Conservation (phyloP, 2,329 filamentous ascomycete genomes). For the Colletotrichum camelliae region DNA sequence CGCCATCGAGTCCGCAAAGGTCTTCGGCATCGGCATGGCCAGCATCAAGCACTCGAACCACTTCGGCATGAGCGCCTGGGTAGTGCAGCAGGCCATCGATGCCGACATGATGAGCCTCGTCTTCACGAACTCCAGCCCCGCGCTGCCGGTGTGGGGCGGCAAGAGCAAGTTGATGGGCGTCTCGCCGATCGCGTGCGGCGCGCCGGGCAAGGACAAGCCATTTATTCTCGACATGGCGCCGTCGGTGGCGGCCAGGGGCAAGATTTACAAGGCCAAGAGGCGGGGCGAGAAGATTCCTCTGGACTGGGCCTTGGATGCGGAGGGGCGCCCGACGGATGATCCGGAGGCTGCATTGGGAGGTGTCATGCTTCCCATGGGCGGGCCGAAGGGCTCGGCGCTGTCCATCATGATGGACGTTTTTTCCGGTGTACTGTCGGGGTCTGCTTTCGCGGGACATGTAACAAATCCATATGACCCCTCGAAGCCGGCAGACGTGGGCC, state of each 20-base stretch:
- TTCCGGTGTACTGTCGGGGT: slow-evolving; percentile 78
- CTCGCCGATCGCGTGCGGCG: slow-evolving; percentile 77
- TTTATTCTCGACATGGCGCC: slow-evolving; percentile 83
- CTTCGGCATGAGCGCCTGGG: slow-evolving; percentile 83
- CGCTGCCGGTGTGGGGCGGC: slow-evolving; percentile 74
- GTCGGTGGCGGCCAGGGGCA: slow-evolving; percentile 71
- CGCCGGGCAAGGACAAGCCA: slow-evolving; percentile 64
- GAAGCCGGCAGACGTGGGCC: slow-evolving; percentile 72
- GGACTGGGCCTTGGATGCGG: slow-evolving; percentile 77
- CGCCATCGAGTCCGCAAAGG: slow-evolving; percentile 69
- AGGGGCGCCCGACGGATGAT: slow-evolving; percentile 74
- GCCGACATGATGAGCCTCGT: slow-evolving; percentile 73
- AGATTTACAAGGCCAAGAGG: slow-evolving; percentile 73
- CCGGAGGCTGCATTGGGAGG: slow-evolving; percentile 73
- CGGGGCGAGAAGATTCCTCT: slow-evolving; percentile 72
- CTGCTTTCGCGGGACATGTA: slow-evolving; percentile 79
- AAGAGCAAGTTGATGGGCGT: slow-evolving; percentile 74
- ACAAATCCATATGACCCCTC: slow-evolving; percentile 78
- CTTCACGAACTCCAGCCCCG: slow-evolving; percentile 76
- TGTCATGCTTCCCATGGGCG: slow-evolving; percentile 87
- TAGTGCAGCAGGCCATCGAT: slow-evolving; percentile 79
- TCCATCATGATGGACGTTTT: slow-evolving; percentile 91
- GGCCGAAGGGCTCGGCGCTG: slow-evolving; percentile 79
- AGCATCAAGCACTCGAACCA: slow-evolving; percentile 80
- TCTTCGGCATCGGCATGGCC: slow-evolving; percentile 77